Base-by-base conservation (phyloP, 192 early-diverging fungal species). In the Dispira simplex region DNA sequence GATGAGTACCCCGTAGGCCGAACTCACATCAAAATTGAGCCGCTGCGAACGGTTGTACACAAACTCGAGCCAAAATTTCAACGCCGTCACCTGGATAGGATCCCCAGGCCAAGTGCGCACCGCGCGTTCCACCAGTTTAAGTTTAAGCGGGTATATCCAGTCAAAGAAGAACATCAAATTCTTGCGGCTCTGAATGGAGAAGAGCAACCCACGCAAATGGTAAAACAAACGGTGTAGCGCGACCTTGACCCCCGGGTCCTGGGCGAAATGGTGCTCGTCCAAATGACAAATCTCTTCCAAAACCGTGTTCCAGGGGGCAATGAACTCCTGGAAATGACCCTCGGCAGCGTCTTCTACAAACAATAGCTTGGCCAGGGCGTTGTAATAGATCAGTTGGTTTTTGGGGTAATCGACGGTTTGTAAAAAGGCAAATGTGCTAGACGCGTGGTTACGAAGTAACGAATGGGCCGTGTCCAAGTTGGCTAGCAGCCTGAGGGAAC, bases 1-100 rank as follows among this genome's bases (percentile, higher is more conserved):
- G 21, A 95, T 72, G 32, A 95, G 75, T 27, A 95, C 90, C 16
- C 92, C 92, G 63, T 91, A 90, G 9, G 90, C 78, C 14, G 88
- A 90, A 13, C 87, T 82, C 39, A 88, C 78, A 32, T 93, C 92
- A 79, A 93, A 93, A 46, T 75, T 79, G 46, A 93, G 73, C 44
- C 92, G 81, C 68, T 88, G 81, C 68, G 75, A 81, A 66, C 81
- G 78, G 73, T 93, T 95, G 58, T 82, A 79, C 28, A 84, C 84
- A 79, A 95, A 85, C 76, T 93, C 91, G 16, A 79, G 62, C 64
- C 82, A 77, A 64, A 93, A 87, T 67, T 85, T 88, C 54, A 95
- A 76, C 44, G 88, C 77, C 0, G 85, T 72, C 39, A 86, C 86
- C 43, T 84, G 79, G 27, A 91, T 81, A 25, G 74, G 67, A 64